Evolutionary conservation across 345 rosid species (phyloP), one percentile per base, ranked within the genome.

Genomic region (Heritiera fomes): DNA sequence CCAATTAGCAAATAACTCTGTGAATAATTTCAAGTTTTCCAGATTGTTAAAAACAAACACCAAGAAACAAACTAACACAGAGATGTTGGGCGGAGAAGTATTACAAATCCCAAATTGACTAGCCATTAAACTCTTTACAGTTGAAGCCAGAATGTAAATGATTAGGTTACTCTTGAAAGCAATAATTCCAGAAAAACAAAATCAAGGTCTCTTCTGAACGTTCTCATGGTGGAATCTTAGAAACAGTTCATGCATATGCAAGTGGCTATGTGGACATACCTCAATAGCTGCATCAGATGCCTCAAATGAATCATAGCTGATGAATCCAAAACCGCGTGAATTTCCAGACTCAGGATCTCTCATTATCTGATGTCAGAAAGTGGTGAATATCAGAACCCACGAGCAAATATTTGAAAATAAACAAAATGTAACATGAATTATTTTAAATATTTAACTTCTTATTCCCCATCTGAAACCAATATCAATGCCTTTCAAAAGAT

Each of bases 221-320:
- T 70, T 47, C 34, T 7, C 15, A 67, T 41, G 5, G 43, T 67
- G 49, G 15, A 67, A 67, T 67, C 72, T 20, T 14, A n/a, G 13
- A 17, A 43, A 67, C 9, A 9, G 49, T 45, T 67, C 72, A 67
- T 18, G 49, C 5, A 70, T 28, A 70, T n/a, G 47, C 13, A 61
- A 80, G 71, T 5, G 64, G 60, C 49, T n/a, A 34, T 10, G 76
- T 6, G 18, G 12, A 56, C 46, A 76, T 82, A 94, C 99, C 97
- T 97, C 99, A 59, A 94, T 97, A 75, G 98, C 99, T 64, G 98
- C 91, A 91, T 94, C 99, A 82, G 99, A 97, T 72, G 98, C 98
- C 80, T 94, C 97, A 78, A 97, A 97, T 56, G 99, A 97, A 78
- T 97, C 99, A 82, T 97, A 97, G 81, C 99, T 97, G 63, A 97